Base-by-base conservation (phyloP, 345 rosid species). In the Luvunga scandens region DNA sequence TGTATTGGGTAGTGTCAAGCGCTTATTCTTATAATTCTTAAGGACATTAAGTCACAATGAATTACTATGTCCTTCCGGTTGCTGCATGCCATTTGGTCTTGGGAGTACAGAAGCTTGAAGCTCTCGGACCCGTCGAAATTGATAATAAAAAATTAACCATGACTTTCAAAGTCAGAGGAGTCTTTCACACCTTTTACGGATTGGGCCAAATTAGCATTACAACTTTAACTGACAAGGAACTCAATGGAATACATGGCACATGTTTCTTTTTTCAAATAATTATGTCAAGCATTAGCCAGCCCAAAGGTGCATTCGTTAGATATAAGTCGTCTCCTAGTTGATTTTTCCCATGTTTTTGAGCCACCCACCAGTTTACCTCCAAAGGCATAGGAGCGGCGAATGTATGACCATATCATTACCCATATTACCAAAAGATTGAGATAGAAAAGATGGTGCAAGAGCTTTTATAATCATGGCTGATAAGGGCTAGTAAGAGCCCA, bases 21-120 rank as follows among this genome's bases (percentile, higher is more conserved):
- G 5, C 7, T 50, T 0, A 50, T 21, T 13, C 21, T 16, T 7
- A 16, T 16, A 2, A 50, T 50, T 13, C 21, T n/a, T n/a, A 50
- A 16, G 21, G 18, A 50, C 56, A 50, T 50, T 0, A 1, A 50
- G 0, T 50, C 4, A n/a, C n/a, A n/a, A n/a, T n/a, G n/a, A n/a
- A n/a, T n/a, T n/a, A 50, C 6, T 50, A 36, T 0, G 9, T 36
- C 18, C 0, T 16, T 16, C 0, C 0, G 0, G 2, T 50, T 0
- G 1, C 0, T 0, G 6, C 21, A 50, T 14, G 21, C 6, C 21
- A 50, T 5, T 13, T 50, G 21, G 21, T 16, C 6, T 50, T 50
- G 0, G 56, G 21, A 13, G 21, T 16, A 4, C 0, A 4, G 0
- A 14, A 5, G 55, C 55, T 48, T 3, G 21, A 50, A 16, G 16